Evolutionary conservation across 495 filamentous ascomycete species (phyloP), one percentile per base, ranked within the genome.

Genomic region (Penicillium riverlandense): DNA sequence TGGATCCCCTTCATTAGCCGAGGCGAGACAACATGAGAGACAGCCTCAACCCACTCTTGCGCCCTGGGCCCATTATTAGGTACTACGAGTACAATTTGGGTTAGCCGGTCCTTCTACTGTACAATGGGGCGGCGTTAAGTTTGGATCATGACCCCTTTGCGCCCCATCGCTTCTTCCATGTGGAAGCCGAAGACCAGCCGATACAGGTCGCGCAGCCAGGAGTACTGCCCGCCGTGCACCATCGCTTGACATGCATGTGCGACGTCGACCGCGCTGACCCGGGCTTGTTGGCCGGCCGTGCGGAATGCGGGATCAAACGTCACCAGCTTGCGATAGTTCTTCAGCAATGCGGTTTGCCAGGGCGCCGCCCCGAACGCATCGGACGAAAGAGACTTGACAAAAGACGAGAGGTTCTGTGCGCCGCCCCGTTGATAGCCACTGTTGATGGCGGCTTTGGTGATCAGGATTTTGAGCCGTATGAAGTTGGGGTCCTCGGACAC

Each of bases 181-280:
- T 83, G 79, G 57, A 88, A 87, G 0, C 89, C 88, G 64, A 91
- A 90, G 3, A 95, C 88, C n/a, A 89, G 68, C 37, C 79, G 75
- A 66, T 83, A 95, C 8, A 96, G 65, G 59, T 95, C 90, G 15
- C 76, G 73, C 48, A 95, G 64, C 76, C 87, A 95, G 13, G 67
- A 67, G 58, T 89, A 86, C 49, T 82, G 72, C 37, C 79, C 80
- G 29, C 64, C 69, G 45, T 80, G 76, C 37, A 76, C 72, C 80
- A 92, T 86, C 72, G 84, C 82, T 36, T 71, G 69, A 11, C 92
- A 83, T 37, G 82, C 85, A 55, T 81, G 81, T 10, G 85, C 84
- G 35, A 94, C 76, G 48, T 95, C 86, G 14, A 66, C 58, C 0
- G 86, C 86, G 30, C 69, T 72, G 14, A 83, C 78, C 12, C 82